phyloP scores from a whole-genome alignment of 192 early-diverging fungal species.

The Lobosporangium transversale region DNA sequence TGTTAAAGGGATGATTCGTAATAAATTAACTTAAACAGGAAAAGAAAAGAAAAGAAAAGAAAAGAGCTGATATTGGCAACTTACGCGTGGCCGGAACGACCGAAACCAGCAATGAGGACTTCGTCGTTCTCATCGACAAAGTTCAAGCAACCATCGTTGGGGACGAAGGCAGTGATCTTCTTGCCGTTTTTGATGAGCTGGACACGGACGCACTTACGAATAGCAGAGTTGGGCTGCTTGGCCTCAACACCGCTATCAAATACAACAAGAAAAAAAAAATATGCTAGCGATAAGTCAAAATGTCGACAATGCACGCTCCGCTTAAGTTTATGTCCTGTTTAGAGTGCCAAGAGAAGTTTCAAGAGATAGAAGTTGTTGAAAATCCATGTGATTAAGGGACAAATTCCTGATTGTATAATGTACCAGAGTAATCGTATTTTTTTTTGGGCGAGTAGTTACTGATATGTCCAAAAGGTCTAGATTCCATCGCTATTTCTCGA shows the following conservation, averaged over 20 bases:
- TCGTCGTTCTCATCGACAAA: conserved; percentile 99
- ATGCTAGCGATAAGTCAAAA: no score
- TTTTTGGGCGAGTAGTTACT: no score
- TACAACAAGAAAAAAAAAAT: conserved; percentile 4
- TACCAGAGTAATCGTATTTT: no score
- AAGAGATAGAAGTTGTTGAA: no score
- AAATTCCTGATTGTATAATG: neutral
- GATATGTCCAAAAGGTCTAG: no score
- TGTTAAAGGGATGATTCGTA: no score
- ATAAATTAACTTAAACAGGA: neutral
- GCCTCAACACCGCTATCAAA: conserved; percentile 94
- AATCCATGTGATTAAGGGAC: neutral
- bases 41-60: neutral
- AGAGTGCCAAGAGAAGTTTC: no score
- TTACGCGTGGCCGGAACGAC: conserved; percentile 98
- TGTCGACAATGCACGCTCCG: no score
- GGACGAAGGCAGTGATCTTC: conserved; percentile 99
- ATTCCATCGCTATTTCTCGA: no score
- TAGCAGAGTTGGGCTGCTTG: conserved; percentile 99
- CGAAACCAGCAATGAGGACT: conserved; percentile 99
- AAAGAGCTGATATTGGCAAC: conserved; percentile 5
- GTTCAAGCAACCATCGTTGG: conserved; percentile 99
- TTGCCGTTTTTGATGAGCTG: conserved; percentile 99
- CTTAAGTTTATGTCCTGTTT: no score
- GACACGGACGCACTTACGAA: conserved; percentile 99